Evolutionary conservation across 108 stramenopile genomes (phyloP).

Genomic region (Cyclotella cryptica): DNA sequence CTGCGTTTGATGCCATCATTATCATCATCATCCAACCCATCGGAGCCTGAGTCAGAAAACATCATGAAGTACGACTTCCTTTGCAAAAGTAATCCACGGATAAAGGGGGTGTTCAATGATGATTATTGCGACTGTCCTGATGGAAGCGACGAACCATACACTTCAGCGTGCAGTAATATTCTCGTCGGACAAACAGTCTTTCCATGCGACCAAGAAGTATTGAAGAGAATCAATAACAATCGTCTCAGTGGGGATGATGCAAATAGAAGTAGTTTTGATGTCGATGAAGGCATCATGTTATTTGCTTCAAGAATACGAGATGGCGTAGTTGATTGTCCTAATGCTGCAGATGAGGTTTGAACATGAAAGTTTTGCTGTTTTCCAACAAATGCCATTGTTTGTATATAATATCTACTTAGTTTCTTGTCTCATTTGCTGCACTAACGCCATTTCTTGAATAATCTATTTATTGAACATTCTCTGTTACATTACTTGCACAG

Average conservation of each 20-base stretch:
- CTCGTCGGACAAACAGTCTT: slow-evolving; percentile 59
- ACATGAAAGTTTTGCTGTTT: neutral
- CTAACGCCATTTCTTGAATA: no score
- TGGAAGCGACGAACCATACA: slow-evolving; percentile 72
- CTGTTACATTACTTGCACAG: no score
- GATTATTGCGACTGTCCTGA: slow-evolving; percentile 84
- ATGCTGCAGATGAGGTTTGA: slow-evolving; percentile 69
- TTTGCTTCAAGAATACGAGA: slow-evolving; percentile 70
- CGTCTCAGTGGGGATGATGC: slow-evolving; percentile 13
- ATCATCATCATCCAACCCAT: neutral
- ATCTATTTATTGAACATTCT: no score
- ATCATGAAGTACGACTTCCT: slow-evolving; percentile 15
- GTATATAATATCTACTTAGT: no score
- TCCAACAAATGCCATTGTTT: neutral
- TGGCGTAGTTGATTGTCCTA: slow-evolving; percentile 70
- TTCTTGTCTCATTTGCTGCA: no score
- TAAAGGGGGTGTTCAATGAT: slow-evolving; percentile 64
- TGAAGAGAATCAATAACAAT: neutral
- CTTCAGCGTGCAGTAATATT: slow-evolving; percentile 72
- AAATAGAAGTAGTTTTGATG: neutral
- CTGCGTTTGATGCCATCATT: neutral
- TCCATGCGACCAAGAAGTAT: slow-evolving; percentile 36
- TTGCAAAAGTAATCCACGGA: slow-evolving; percentile 11
- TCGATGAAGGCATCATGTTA: slow-evolving; percentile 39
- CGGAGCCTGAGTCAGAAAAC: neutral